Evolutionary conservation across 805 yeast genomes (phyloP).

Genomic region (Wickerhamiella dianesei): DNA sequence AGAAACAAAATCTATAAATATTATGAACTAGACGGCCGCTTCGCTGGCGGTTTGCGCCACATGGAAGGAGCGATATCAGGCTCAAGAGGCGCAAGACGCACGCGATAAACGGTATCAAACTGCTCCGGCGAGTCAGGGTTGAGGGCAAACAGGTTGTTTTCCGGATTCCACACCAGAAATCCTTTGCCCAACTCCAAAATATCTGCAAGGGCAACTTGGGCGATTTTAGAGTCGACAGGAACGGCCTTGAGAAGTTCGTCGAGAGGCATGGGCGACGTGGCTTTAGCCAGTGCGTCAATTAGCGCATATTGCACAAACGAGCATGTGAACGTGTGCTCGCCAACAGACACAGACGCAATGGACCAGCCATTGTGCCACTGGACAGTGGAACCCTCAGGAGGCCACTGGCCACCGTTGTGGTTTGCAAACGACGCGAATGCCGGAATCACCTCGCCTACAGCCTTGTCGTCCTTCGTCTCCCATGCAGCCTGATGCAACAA

Average conservation of each 20-base stretch:
- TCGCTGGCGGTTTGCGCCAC: not conserved
- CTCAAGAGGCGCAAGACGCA: not conserved
- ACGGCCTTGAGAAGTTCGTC: not conserved
- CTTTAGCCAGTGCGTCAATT: not conserved
- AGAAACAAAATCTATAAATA: not conserved
- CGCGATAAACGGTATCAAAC: not conserved
- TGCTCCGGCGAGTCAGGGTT: not conserved
- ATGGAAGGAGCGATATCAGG: not conserved
- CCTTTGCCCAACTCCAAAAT: not conserved
- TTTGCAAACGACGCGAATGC: not conserved
- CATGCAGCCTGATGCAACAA: not conserved
- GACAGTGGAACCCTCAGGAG: not conserved
- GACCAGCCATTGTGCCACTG: not conserved
- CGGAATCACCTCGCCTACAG: not conserved
- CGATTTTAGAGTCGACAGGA: not conserved
- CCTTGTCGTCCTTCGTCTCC: not conserved
- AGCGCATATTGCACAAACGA: not conserved
- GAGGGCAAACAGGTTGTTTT: not conserved
- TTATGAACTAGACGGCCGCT: not conserved
- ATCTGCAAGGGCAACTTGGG: not conserved
- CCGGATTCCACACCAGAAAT: not conserved
- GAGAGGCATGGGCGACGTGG: not conserved
- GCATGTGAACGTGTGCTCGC: slow-evolving; percentile 1
- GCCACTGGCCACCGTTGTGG: not conserved
- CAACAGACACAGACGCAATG: not conserved